These are phyloP conservation scores for Pseudonitzschia multistriata DNA, from an alignment of 108 stramenopile genomes.

Conservation along the genomic window DNA sequence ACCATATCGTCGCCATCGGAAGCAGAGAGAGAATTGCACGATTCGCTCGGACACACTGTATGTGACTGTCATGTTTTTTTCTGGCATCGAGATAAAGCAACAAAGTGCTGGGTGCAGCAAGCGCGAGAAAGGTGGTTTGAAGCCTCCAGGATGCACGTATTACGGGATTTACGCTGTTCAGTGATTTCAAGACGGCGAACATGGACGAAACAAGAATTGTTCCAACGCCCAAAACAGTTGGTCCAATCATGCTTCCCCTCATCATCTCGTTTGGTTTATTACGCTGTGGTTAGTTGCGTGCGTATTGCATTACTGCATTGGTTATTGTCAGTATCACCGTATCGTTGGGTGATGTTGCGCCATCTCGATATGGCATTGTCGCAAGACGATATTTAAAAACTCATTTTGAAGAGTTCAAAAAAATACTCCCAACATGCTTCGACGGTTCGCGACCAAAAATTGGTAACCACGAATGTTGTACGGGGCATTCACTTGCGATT, in stretches of 20 bases:
- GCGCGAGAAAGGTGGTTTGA: conserved; percentile 2
- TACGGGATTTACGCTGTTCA: neutral
- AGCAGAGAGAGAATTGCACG: neutral
- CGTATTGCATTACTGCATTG: neutral
- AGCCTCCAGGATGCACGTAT: conserved; percentile 9
- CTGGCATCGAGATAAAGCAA: neutral
- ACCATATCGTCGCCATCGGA: conserved; percentile 1
- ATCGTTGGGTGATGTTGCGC: too few species aligned
- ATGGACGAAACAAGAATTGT: conserved; percentile 15
- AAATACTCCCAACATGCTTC: too few species aligned
- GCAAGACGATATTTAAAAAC: too few species aligned
- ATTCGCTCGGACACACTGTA: neutral
- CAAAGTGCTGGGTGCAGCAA: neutral
- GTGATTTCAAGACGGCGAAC: conserved; percentile 6
- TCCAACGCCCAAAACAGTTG: neutral
- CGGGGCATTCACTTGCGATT: too few species aligned
- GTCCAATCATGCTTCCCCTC: neutral
- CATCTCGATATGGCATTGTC: too few species aligned
- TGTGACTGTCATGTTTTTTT: neutral
- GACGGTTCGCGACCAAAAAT: too few species aligned
- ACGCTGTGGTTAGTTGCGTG: neutral
- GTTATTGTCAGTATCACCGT: conserved; percentile 1
- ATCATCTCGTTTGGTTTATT: neutral
- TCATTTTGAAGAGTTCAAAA: too few species aligned
- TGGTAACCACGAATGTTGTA: too few species aligned